Conservation (phyloP, 306 rosid genomes). For the Vicia villosa region DNA sequence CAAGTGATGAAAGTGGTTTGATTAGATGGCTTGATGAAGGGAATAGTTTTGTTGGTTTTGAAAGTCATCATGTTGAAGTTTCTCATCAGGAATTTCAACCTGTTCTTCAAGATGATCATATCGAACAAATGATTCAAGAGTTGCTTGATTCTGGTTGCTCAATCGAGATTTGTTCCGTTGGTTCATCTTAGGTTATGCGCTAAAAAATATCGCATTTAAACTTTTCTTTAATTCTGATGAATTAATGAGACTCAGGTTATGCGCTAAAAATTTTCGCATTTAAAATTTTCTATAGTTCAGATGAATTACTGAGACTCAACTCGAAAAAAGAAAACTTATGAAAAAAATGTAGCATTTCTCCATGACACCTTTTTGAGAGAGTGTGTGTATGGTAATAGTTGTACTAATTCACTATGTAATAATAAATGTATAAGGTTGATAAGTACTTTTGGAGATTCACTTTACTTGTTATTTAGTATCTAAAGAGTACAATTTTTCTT, state of each 20-base stretch:
- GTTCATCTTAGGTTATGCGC: slow-evolving; percentile 37
- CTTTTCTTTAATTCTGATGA: not conserved
- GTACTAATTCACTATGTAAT: slow-evolving; percentile 38
- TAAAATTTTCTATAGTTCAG: too few relatives aligned
- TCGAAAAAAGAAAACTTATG: not conserved
- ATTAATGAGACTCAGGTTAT: too few relatives aligned
- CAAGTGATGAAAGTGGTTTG: slow-evolving; percentile 26
- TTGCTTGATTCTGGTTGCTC: slow-evolving; percentile 76
- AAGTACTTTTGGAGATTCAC: slow-evolving; percentile 26
- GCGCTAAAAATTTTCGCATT: not conserved
- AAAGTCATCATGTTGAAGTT: slow-evolving; percentile 36
- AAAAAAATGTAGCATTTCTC: not conserved
- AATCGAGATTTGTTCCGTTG: slow-evolving; percentile 64
- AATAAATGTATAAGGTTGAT: slow-evolving; percentile 34
- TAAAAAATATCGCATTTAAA: not conserved
- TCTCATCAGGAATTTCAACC: slow-evolving; percentile 49
- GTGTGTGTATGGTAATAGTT: not conserved
- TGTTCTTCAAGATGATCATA: slow-evolving; percentile 79
- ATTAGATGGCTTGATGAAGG: slow-evolving; percentile 40
- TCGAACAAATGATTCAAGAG: slow-evolving; percentile 89
- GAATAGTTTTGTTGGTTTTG: slow-evolving; percentile 39
- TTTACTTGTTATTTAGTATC: slow-evolving; percentile 14
- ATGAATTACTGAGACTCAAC: not conserved
- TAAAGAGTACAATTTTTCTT: slow-evolving; percentile 26
- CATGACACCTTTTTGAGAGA: not conserved